Conservation (phyloP, 116 monocot genomes). For the Iris pallida region DNA sequence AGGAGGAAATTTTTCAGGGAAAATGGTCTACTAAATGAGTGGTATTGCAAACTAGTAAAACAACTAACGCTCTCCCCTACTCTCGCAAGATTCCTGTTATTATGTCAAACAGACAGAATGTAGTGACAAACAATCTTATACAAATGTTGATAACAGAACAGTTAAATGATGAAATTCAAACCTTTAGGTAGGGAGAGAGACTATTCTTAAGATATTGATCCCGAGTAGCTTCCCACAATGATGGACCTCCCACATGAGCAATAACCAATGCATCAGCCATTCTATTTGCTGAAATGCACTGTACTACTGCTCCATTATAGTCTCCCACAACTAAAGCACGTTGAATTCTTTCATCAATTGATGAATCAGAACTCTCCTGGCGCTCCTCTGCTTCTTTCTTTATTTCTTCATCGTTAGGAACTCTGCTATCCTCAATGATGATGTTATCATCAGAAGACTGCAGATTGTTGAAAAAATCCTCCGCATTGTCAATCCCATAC, state of each 20-base stretch:
- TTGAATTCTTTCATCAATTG: conserved; percentile 76
- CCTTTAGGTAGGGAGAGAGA: conserved; percentile 80
- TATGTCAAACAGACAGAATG: neutral
- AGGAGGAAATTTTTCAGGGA: neutral
- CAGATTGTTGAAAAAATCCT: conserved; percentile 89
- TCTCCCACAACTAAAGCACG: conserved; percentile 90
- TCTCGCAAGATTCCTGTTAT: too few species aligned
- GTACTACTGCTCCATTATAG: conserved; percentile 79
- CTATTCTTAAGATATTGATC: conserved; percentile 78
- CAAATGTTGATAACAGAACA: conserved; percentile 3
- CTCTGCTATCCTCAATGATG: conserved; percentile 21
- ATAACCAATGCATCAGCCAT: conserved; percentile 98
- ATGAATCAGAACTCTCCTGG: conserved; percentile 39
- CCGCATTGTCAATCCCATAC: conserved; percentile 75
- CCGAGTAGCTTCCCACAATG: conserved; percentile 75
- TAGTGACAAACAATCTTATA: neutral
- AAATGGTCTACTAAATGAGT: neutral
- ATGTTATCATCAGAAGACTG: conserved; percentile 34
- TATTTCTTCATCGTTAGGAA: conserved; percentile 36
- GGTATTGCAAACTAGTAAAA: too few species aligned
- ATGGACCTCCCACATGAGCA: conserved; percentile 74
- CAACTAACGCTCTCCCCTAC: too few species aligned
- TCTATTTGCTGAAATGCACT: conserved; percentile 75
- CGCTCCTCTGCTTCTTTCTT: conserved; percentile 21
- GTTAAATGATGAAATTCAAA: conserved; percentile 12